Conservation (phyloP, 1,139 yeast species). For the Nakaseomyces bracarensis region DNA sequence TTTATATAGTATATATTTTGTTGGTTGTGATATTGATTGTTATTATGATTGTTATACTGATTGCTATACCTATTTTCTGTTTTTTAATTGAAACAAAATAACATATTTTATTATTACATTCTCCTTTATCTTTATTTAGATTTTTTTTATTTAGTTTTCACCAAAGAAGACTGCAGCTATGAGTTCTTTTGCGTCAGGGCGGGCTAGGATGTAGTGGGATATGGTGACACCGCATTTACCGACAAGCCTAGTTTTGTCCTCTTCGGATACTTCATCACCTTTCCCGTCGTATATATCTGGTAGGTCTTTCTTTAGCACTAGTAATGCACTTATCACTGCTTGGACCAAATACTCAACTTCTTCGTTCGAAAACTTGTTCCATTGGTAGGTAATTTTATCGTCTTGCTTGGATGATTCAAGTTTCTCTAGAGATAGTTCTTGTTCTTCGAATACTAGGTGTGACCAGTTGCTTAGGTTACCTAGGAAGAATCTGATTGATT, state of each 20-base stretch:
- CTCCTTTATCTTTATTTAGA: too few species aligned
- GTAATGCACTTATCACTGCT: slow-evolving; percentile 49
- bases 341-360: slow-evolving; percentile 43
- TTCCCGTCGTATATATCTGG: slow-evolving; percentile 35
- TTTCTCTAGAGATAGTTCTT: slow-evolving; percentile 20
- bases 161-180: slow-evolving; percentile 74
- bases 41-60: too few species aligned
- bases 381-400: slow-evolving; percentile 11
- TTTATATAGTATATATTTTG: too few species aligned
- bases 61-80: too few species aligned
- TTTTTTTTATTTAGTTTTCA: slow-evolving; percentile 34
- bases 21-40: too few species aligned
- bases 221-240: slow-evolving; percentile 57
- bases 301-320: slow-evolving; percentile 29
- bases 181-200: slow-evolving; percentile 48
- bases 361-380: slow-evolving; percentile 27
- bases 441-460: slow-evolving; percentile 40
- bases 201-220: slow-evolving; percentile 42
- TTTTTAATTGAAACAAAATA: too few species aligned
- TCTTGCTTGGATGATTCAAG: slow-evolving; percentile 4
- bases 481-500: slow-evolving; percentile 75
- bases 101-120: too few species aligned
- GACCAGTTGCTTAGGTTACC: slow-evolving; percentile 86
- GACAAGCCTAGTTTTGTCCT: slow-evolving; percentile 40
- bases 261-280: slow-evolving; percentile 36